Evolutionary conservation across 495 filamentous ascomycete genomes (phyloP).

Genomic region (Podospora tetraspora): DNA sequence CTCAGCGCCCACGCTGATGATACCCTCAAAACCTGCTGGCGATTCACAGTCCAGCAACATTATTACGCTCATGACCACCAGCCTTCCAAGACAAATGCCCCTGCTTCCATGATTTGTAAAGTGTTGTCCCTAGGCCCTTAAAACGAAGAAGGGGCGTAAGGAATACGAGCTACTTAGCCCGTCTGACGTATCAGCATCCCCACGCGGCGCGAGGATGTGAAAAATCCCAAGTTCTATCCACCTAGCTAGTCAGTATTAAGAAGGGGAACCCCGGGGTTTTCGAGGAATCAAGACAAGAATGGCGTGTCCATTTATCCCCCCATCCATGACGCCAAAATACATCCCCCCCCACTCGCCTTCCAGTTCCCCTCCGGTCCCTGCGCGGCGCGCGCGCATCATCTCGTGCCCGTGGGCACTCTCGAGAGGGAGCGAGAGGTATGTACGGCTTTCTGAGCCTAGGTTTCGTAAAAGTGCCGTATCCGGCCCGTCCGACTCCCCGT

Average conservation of each 20-base stretch:
- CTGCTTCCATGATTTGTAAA: neutral
- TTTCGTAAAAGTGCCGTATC: neutral
- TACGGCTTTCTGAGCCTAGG: neutral
- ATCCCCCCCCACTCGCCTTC: neutral
- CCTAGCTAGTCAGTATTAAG: neutral
- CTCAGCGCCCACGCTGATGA: neutral
- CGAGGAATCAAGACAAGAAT: no score
- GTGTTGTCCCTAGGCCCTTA: neutral
- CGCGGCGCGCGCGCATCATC: neutral
- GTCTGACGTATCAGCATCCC: neutral
- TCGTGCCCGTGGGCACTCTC: neutral
- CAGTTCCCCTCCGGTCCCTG: neutral
- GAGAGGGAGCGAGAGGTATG: neutral
- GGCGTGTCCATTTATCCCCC: no score
- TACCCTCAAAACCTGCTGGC: neutral
- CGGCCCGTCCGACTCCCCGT: no score
- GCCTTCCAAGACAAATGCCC: neutral
- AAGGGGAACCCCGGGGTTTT: no score
- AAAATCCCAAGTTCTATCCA: neutral
- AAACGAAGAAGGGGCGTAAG: neutral
- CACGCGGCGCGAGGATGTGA: neutral
- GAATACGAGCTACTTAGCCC: neutral
- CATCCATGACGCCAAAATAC: neutral
- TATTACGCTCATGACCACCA: neutral
- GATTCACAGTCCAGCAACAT: neutral